phyloP scores from a whole-genome alignment of 2,329 filamentous ascomycete genomes.

The Fusarium drepaniforme region DNA sequence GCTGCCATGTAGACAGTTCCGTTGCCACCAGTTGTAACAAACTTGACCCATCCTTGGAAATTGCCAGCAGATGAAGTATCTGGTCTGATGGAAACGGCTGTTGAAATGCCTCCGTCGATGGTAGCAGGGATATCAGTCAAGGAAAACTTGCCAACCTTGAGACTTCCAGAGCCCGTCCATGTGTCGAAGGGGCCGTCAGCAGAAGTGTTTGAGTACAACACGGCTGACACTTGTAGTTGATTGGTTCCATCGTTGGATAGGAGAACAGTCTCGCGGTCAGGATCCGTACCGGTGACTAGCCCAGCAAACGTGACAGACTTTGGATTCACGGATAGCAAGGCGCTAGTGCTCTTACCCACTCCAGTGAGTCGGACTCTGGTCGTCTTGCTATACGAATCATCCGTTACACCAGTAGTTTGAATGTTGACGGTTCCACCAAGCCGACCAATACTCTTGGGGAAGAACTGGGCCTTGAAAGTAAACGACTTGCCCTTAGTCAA shows the following conservation, averaged over 20 bases:
- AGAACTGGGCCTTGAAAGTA: conserved; percentile 58
- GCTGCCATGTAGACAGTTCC: conserved; percentile 61
- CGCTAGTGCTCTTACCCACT: conserved; percentile 58
- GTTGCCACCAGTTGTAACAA: conserved; percentile 62
- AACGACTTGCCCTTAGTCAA: conserved; percentile 54
- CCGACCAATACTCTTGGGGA: conserved; percentile 55
- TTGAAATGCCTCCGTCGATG: conserved; percentile 54
- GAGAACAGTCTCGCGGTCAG: conserved; percentile 57
- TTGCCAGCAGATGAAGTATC: conserved; percentile 60
- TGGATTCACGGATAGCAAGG: conserved; percentile 62
- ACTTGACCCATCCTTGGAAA: conserved; percentile 61
- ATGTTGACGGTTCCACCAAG: conserved; percentile 61
- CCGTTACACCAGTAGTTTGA: conserved; percentile 59
- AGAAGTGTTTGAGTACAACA: conserved; percentile 58
- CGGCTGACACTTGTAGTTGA: conserved; percentile 56
- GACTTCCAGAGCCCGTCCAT: conserved; percentile 50
- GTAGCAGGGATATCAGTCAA: conserved; percentile 59
- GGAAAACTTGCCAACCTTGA: conserved; percentile 61
- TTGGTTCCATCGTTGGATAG: conserved; percentile 64
- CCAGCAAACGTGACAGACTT: conserved; percentile 62
- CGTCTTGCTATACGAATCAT: conserved; percentile 58
- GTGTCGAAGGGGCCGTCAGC: conserved; percentile 59
- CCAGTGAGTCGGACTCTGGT: conserved; percentile 62
- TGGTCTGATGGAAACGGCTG: conserved; percentile 60
- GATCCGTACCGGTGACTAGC: conserved; percentile 58